These are phyloP conservation scores for Colletotrichum spinosum DNA, from an alignment of 2,329 filamentous ascomycete species.

Conservation along the genomic window DNA sequence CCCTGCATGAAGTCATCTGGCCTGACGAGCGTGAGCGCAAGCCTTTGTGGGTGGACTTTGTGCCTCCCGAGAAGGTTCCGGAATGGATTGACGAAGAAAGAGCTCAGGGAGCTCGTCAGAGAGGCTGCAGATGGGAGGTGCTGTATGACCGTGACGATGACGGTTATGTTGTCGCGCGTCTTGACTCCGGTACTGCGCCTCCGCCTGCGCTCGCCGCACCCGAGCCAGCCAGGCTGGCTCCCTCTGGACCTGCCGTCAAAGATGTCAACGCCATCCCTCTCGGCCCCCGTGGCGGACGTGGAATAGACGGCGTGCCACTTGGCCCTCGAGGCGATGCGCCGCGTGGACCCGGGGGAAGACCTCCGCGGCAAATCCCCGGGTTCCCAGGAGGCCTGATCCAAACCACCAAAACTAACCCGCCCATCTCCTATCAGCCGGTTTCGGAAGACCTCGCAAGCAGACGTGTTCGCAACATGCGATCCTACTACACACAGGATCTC, in stretches of 20 bases:
- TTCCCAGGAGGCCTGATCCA: constrained; percentile 41
- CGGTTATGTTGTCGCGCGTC: constrained; percentile 64
- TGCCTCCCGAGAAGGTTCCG: constrained; percentile 78
- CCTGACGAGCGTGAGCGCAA: constrained; percentile 89
- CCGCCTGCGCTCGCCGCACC: constrained; percentile 28
- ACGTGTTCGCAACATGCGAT: constrained; percentile 69
- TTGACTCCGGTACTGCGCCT: constrained; percentile 50
- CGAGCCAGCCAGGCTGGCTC: constrained; percentile 19
- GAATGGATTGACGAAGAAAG: constrained; percentile 82
- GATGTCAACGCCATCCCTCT: constrained; percentile 50
- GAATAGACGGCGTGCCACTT: constrained; percentile 41
- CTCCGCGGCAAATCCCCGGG: constrained; percentile 33
- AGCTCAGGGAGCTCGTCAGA: constrained; percentile 54
- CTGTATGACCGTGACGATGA: constrained; percentile 71
- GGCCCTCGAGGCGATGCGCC: constrained; percentile 53
- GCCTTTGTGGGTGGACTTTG: constrained; percentile 87
- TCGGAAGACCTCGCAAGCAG: constrained; percentile 71
- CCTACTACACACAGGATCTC: constrained; percentile 57
- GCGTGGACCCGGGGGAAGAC: constrained; percentile 43
- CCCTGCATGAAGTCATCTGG: constrained; percentile 84
- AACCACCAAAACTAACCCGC: constrained; percentile 56
- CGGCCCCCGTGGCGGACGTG: constrained; percentile 44
- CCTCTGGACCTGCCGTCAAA: constrained; percentile 39
- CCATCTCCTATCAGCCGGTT: constrained; percentile 67
- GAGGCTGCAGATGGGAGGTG: constrained; percentile 75